A percentile compares a stretch with the other conserved stretches of the same genome.
Conservation (phyloP, 148 eudicot species). For the Camellia granthamiana region DNA sequence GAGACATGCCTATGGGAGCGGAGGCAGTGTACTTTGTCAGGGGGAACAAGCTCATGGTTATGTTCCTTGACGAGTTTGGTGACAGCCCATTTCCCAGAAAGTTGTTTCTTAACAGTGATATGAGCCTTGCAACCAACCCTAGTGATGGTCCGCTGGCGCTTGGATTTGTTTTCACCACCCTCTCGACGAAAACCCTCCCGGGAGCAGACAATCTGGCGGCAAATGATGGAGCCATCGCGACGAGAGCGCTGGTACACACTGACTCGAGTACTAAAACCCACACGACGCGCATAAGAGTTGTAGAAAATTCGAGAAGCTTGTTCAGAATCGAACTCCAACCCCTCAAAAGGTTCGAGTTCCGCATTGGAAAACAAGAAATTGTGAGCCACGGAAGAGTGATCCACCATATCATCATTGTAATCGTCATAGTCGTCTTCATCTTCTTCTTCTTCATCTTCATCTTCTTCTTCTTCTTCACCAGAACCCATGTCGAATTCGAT, state of each 20-base stretch:
- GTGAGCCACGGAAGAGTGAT: background rate
- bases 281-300: conserved; percentile 29
- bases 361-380: background rate
- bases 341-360: conserved; percentile 25
- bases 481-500: conserved; percentile 15
- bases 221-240: conserved; percentile 21
- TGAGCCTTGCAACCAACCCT: conserved; percentile 33
- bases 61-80: conserved; percentile 24
- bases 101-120: conserved; percentile 17
- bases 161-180: conserved; percentile 17
- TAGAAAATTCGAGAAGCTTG: conserved; percentile 26
- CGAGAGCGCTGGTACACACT: conserved; percentile 25
- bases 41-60: conserved; percentile 29
- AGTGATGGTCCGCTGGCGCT: conserved; percentile 21
- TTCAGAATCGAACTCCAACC: conserved; percentile 34
- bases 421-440: conserved; percentile 11
- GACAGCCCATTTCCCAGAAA: conserved; percentile 27
- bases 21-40: conserved; percentile 25
- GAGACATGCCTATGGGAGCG: conserved; percentile 33
- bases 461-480: conserved; percentile 12
- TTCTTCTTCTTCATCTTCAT: conserved; percentile 8
- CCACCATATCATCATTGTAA: conserved; percentile 6
- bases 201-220: conserved; percentile 27
- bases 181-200: conserved; percentile 24
- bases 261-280: conserved; percentile 28